Base-by-base conservation (phyloP, 108 stramenopile species). In the Chaetoceros muelleri region DNA sequence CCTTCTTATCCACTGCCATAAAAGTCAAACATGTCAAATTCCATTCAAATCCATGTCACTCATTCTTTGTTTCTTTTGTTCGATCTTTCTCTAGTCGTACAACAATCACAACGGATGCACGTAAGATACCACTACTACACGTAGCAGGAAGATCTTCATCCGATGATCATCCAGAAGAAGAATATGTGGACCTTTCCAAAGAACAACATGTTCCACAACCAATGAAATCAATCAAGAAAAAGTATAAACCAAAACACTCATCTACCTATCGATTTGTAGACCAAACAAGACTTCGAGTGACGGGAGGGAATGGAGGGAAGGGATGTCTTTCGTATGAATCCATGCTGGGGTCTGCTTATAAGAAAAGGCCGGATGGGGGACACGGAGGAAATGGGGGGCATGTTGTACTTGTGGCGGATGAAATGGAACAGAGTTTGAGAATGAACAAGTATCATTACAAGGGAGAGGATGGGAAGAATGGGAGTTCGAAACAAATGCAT, bases 311-410 rank as follows among this genome's bases (percentile, higher is more conserved):
- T 0, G 90, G 90, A 19, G 90, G 90, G 2, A 74, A 68, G 23
- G 90, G 90, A 28, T 73, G 72, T 20, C 40, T 84, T 21, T 79
- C 90, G 24, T 71, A 69, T 67, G 53, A 69, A 26, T 59, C 27
- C 13, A 55, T 64, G n/a, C 34, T 64, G 1, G 62, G 82, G 27
- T 72, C 74, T 18, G 24, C 28, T 5, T 72, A 71, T 68, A 85
- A 85, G 55, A 52, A 67, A 24, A 50, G 62, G 28, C 84, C 86
- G 7, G 81, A 80, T 61, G 90, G 90, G 10, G 90, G 90, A 10
- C 82, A 92, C 62, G 90, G 92, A 22, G 92, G 92, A 3, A 62
- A 62, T 52, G 92, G 92, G 0, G 92, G 88, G 2, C 66, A 73
- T 51, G 81, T 89, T 7, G 66, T 87, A 34, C 66, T 85, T 5